Conservation (phyloP, 805 yeast genomes). For the Candida pini region DNA sequence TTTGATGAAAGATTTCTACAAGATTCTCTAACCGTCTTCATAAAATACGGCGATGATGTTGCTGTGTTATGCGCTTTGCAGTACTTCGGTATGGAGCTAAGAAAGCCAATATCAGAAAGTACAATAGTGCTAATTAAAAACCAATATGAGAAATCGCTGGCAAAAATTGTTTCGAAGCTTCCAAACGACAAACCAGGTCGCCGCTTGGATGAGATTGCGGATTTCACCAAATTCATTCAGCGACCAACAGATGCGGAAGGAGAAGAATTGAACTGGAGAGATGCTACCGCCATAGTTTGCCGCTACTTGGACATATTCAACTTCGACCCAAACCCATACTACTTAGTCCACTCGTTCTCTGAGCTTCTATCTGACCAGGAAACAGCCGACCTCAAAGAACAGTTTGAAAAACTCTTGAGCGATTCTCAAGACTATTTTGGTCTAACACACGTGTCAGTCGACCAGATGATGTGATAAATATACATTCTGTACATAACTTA, state of each 20-base stretch:
- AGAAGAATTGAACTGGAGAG: conserved; percentile 14
- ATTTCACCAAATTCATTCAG: conserved; percentile 10
- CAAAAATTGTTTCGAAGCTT: conserved; percentile 19
- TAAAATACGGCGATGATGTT: conserved; percentile 22
- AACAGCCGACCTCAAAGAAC: conserved; percentile 1
- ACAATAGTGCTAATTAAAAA: conserved; percentile 14
- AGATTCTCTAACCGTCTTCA: conserved; percentile 15
- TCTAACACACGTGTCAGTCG: conserved; percentile 8
- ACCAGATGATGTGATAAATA: conserved; percentile 13
- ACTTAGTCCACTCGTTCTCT: conserved; percentile 11
- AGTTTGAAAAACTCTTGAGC: conserved; percentile 7
- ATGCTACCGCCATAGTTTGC: conserved; percentile 17
- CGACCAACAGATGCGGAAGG: too few species aligned
- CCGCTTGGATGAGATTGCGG: conserved; percentile 5
- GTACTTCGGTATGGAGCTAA: conserved; percentile 18
- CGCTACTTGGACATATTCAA: conserved; percentile 18
- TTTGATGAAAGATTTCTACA: conserved; percentile 13
- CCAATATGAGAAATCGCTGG: conserved; percentile 15
- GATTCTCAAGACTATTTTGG: conserved; percentile 10
- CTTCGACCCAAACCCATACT: conserved; percentile 18
- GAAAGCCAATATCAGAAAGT: conserved; percentile 8
- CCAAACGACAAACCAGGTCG: conserved; percentile 5
- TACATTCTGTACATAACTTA: too few species aligned
- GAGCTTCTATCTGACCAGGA: too few species aligned
- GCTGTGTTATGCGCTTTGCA: conserved; percentile 22